phyloP scores from a whole-genome alignment of 768 basidiomycete genomes.

The Hygrocybe punicea region DNA sequence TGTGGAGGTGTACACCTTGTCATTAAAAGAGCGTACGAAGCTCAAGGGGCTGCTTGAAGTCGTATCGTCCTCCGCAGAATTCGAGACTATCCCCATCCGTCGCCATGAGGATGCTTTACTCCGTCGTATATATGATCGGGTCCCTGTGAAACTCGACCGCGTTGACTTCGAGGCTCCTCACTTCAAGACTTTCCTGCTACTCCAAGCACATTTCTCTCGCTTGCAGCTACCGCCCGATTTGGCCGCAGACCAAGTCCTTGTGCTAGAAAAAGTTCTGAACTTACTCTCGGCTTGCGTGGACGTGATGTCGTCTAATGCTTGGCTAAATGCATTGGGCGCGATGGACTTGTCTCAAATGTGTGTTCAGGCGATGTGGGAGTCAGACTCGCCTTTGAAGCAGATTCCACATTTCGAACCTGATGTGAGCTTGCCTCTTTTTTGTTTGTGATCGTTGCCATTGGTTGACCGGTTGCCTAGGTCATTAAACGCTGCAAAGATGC shows the following conservation, averaged over 20 bases:
- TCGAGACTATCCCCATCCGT: conserved; percentile 91
- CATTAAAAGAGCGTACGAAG: conserved; percentile 93
- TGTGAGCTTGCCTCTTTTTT: conserved; percentile 38
- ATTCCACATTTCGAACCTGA: conserved; percentile 95
- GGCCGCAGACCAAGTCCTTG: conserved; percentile 82
- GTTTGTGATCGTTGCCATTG: neutral
- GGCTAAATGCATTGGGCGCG: conserved; percentile 88
- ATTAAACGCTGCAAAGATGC: conserved; percentile 81
- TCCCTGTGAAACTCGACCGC: conserved; percentile 87
- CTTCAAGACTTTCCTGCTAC: conserved; percentile 96
- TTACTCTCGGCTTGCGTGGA: conserved; percentile 92
- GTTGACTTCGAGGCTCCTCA: conserved; percentile 89
- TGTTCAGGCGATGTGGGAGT: conserved; percentile 97
- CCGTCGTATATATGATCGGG: conserved; percentile 89
- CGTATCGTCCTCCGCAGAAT: conserved; percentile 94
- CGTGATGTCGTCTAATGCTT: conserved; percentile 96
- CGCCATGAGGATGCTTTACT: conserved; percentile 86
- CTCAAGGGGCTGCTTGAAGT: conserved; percentile 96
- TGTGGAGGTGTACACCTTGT: conserved; percentile 94
- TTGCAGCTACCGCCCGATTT: conserved; percentile 90
- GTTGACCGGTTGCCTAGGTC: conserved; percentile 42
- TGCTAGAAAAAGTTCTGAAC: conserved; percentile 88
- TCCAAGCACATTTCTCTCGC: conserved; percentile 96
- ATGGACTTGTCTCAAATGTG: conserved; percentile 99
- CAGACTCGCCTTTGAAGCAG: conserved; percentile 91